phyloP scores from a whole-genome alignment of 352 stramenopile genomes.

The Pythium angustatum region DNA sequence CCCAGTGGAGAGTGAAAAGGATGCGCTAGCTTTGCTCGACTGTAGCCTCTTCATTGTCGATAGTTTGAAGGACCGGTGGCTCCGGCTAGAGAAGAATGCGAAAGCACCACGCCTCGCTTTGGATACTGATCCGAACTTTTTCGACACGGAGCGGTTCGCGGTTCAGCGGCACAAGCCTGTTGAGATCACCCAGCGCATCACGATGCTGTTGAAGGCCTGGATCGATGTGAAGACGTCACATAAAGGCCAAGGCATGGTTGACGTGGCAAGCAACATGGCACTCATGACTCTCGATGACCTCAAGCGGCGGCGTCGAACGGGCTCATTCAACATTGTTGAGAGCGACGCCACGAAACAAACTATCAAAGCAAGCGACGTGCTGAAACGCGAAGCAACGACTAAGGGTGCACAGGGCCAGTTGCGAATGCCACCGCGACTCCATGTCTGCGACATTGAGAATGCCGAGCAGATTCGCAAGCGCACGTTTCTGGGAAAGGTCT shows the following conservation, averaged over 20 bases:
- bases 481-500: constrained; percentile 53
- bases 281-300: constrained; percentile 16
- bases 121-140: constrained; percentile 30
- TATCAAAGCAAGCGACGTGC: constrained; percentile 23
- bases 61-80: constrained; percentile 63
- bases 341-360: background rate
- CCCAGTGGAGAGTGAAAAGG: constrained; percentile 38
- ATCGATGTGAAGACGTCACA: constrained; percentile 26
- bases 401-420: constrained; percentile 30
- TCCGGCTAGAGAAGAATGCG: constrained; percentile 52
- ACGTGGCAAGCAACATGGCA: background rate
- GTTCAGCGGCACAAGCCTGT: constrained; percentile 51
- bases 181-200: constrained; percentile 61
- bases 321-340: constrained; percentile 5
- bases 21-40: constrained; percentile 53
- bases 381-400: background rate
- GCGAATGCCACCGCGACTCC: constrained; percentile 14
- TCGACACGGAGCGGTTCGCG: constrained; percentile 63
- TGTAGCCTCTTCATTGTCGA: constrained; percentile 58
- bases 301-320: background rate
- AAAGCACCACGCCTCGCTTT: constrained; percentile 30
- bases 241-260: background rate
- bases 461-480: constrained; percentile 74
- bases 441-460: constrained; percentile 42
- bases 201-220: constrained; percentile 55